These are phyloP conservation scores for Amesomyces nigricolor DNA, from an alignment of 2,329 filamentous ascomycete species.

Conservation along the genomic window DNA sequence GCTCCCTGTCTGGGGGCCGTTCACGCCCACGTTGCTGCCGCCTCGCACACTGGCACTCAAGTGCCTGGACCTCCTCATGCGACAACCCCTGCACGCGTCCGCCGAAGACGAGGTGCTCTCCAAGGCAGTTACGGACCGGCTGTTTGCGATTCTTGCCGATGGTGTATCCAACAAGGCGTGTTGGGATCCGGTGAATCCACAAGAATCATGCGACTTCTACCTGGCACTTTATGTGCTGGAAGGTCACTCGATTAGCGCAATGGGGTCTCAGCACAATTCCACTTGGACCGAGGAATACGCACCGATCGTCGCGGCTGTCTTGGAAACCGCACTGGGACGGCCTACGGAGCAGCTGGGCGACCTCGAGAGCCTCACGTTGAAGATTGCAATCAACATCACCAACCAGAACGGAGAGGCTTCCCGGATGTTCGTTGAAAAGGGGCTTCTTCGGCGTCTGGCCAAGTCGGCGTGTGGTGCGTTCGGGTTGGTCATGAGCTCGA, in stretches of 20 bases:
- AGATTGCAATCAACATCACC: conserved; percentile 77
- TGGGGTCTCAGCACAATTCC: conserved; percentile 38
- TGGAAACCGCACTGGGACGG: conserved; percentile 37
- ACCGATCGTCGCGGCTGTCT: conserved; percentile 45
- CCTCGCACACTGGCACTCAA: conserved; percentile 60
- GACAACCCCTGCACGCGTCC: conserved; percentile 44
- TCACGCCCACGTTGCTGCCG: conserved; percentile 47
- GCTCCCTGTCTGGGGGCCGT: conserved; percentile 55
- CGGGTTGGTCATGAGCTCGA: conserved; percentile 40
- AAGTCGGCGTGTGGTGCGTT: conserved; percentile 49
- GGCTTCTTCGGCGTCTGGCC: conserved; percentile 46
- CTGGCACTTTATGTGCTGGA: conserved; percentile 48
- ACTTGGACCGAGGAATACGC: conserved; percentile 48
- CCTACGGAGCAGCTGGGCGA: conserved; percentile 35
- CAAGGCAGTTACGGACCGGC: conserved; percentile 40
- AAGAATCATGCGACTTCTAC: conserved; percentile 37
- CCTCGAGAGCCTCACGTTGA: conserved; percentile 49
- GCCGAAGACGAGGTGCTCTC: conserved; percentile 46
- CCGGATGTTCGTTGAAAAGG: conserved; percentile 58
- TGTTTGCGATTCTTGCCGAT: conserved; percentile 42
- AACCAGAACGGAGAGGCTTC: conserved; percentile 72
- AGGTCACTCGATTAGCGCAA: conserved; percentile 44
- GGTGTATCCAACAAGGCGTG: conserved; percentile 31
- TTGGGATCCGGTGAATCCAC: conserved; percentile 34
- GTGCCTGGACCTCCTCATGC: conserved; percentile 53